A percentile compares a stretch with the other conserved stretches of the same genome.
Evolutionary conservation across 192 early-diverging fungal genomes (phyloP).

Genomic region (Dissophora globulifera): DNA sequence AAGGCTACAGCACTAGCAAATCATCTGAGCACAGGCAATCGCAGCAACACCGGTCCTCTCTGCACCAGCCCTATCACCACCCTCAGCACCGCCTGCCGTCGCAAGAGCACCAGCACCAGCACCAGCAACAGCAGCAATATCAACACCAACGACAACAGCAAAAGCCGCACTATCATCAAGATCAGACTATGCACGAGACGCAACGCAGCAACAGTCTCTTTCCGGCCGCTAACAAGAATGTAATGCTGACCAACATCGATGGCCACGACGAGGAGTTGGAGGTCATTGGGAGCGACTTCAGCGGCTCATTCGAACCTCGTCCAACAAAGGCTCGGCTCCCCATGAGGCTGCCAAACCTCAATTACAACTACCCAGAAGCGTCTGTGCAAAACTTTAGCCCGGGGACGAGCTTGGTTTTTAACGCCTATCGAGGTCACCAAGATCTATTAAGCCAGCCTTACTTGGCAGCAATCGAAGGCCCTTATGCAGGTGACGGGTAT

Average conservation of each 20-base stretch:
- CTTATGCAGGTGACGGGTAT: not conserved
- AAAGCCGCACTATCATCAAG: not conserved
- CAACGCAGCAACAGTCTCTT: not conserved
- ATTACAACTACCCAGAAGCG: constrained; percentile 23
- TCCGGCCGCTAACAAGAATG: constrained; percentile 1
- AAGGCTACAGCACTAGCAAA: constrained; percentile 6
- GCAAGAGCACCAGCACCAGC: constrained; percentile 10
- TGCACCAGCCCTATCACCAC: not conserved
- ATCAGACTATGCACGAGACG: constrained; percentile 2
- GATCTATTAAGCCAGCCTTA: constrained; percentile 18
- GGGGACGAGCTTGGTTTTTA: constrained; percentile 43
- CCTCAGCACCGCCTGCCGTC: not conserved
- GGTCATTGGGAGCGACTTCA: constrained; percentile 37
- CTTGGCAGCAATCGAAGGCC: not conserved
- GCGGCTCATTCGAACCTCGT: not conserved
- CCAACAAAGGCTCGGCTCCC: constrained; percentile 2
- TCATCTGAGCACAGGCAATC: not conserved
- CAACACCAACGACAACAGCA: not conserved
- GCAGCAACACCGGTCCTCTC: not conserved
- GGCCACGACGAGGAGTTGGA: constrained; percentile 32
- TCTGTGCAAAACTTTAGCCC: constrained; percentile 43
- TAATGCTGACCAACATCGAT: constrained; percentile 9
- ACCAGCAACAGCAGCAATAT: constrained; percentile 4
- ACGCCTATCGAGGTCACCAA: constrained; percentile 26
- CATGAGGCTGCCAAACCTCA: constrained; percentile 29